Evolutionary conservation across 495 filamentous ascomycete species (phyloP), one percentile per base, ranked within the genome.

Genomic region (Eremomyces bilateralis): DNA sequence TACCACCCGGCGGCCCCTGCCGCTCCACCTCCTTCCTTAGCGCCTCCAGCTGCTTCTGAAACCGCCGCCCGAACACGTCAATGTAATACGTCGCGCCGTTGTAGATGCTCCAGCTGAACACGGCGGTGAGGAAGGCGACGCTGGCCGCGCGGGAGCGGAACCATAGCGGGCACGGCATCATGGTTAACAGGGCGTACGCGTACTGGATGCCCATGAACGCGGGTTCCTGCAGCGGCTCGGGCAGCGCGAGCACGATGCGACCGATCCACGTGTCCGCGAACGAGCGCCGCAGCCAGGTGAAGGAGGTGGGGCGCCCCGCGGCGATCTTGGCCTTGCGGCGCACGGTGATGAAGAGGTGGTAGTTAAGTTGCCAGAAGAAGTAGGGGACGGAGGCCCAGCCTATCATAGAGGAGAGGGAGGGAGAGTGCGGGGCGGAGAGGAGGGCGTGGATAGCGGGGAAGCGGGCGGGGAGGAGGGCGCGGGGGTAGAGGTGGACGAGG

Each of bases 141-240:
- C 78, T 85, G 1, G 74, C 68, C 68, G 73, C 83, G 15, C 75
- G 69, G 48, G 71, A 83, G 64, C 80, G 88, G 55, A 97, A 91
- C 85, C 85, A 97, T 24, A 97, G 45, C 1, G 88, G 79, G 44
- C 80, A 93, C 0, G 88, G 90, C 12, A 92, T 57, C 77, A 95
- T 97, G 8, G 85, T 95, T 16, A 80, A 53, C 2, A 90, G 61
- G 6, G 90, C 90, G 44, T 94, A 97, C 0, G 52, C 27, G 51
- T 95, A 97, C 53, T 97, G 88, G 40, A 94, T 92, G 30, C 80
- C 36, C 88, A 97, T 97, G 54, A 94, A 97, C 3, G 80, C 78
- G 1, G 75, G 60, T 48, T 93, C 84, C 48, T 97, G 88, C 29
- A 91, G 54, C 4, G 53, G 42, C 2, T 67, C 54, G 1, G 90